Evolutionary conservation across 495 filamentous ascomycete species (phyloP), one percentile per base, ranked within the genome.

Genomic region (Glonium stellatum): DNA sequence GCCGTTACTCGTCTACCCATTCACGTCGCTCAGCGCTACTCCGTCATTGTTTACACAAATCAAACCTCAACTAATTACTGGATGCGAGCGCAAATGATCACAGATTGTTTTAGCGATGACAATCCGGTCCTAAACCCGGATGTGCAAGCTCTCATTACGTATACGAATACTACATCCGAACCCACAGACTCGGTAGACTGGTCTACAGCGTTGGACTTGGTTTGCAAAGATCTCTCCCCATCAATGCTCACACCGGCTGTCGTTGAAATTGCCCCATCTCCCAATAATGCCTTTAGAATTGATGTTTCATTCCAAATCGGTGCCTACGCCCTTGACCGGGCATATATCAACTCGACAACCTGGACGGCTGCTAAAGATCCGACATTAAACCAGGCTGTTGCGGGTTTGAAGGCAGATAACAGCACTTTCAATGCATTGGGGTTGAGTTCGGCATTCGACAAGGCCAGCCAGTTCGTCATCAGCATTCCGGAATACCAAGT

Each of bases 361-460:
- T 71, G 4, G 48, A 73, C 18, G 58, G 70, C 22, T 58, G 69
- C 47, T 23, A 68, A 0, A 18, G 42, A 12, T 4, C 15, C 10
- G 27, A 53, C 35, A 59, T 62, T 41, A 54, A 73, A 71, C 47
- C 71, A 71, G 0, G 10, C 10, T 4, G 36, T 44, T 8, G 58
- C 55, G 35, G 72, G 72, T 61, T 59, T 75, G 23, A 68, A 66
- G 72, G 48, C 60, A 71, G 18, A 67, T 68, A 0, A 65, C 55
- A 18, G 68, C 64, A 19, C 18, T 54, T 0, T 35, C 46, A 56
- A 69, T 65, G 8, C 57, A 23, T 4, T 64, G 67, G 12, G 65
- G 65, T 0, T 65, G 71, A 41, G 69, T 68, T 0, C 71, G 71
- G 57, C 67, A 15, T 44, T 15, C 39, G 39, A 44, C 10, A 44